Evolutionary conservation across 805 yeast genomes (phyloP), one percentile per base, ranked within the genome.

Genomic region (Metschnikowia matae): DNA sequence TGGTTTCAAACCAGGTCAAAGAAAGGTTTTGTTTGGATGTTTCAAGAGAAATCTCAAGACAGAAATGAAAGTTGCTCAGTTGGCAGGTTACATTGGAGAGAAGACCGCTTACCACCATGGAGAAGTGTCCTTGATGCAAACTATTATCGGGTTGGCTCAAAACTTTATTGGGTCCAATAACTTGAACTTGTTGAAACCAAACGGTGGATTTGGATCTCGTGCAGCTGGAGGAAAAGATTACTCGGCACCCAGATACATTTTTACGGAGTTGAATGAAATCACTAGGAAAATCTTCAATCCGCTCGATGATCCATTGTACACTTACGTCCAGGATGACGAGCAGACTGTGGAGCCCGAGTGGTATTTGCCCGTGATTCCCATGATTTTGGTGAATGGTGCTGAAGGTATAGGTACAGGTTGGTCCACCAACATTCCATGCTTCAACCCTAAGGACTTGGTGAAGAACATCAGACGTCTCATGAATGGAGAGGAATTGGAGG

Each of bases 331-430:
- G 63, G 99, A 91, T 65, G 99, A 94, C 70, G 98, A 89, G 60
- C 84, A 82, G 55, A 83, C 92, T 0, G 96, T 92, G 17, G 99
- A 94, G 66, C 99, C 99, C 0, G 90, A 88, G 60, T 89, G 95
- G 90, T 94, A 89, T 67, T 74, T 89, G 38, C 99, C 99, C 1
- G 83, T 94, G n/a, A 59, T 94, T 37, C 99, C 99, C 8, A 88
- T 90, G 89, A 65, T 94, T n/a, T 75, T 94, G 54, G 96, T 94
- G 4, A 94, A 94, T 63, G 99, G 99, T 51, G 79, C 92, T 7
- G 99, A 94, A 69, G 99, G 99, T 73, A 94, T 94, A 66, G 99
- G 99, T 54, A 91, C 99, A 43, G 99, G 99, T 57, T 94, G 98
- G 97, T 88, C 96, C 56, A 90, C 98, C 1, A 83, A 81, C 54